phyloP scores from a whole-genome alignment of 2,329 filamentous ascomycete genomes.

The Fusarium sp. region DNA sequence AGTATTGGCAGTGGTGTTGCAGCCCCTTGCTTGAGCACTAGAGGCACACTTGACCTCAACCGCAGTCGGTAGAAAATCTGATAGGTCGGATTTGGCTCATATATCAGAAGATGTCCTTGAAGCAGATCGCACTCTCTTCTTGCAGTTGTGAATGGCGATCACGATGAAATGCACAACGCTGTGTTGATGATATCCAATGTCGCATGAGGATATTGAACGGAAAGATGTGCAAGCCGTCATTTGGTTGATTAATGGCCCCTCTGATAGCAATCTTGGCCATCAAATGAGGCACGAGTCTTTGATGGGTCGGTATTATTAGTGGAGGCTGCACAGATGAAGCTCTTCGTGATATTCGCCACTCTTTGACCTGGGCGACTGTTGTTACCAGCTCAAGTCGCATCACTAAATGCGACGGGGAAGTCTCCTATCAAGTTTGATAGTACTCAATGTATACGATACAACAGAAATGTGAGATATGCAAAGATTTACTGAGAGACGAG shows the following conservation, averaged over 20 bases:
- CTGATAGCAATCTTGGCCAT: neutral
- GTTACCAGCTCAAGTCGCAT: neutral
- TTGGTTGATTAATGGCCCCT: no score
- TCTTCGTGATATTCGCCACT: neutral
- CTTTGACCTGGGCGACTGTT: neutral
- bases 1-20: neutral
- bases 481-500: no score
- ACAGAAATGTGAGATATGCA: neutral
- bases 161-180: neutral
- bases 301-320: neutral
- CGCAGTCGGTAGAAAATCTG: no score
- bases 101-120: no score
- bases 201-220: neutral
- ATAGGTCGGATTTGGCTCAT: neutral
- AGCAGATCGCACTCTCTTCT: no score
- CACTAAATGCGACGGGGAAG: neutral
- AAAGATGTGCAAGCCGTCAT: neutral
- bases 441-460: neutral
- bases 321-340: neutral
- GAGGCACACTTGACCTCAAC: neutral
- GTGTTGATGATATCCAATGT: neutral
- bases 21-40: neutral
- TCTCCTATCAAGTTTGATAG: neutral
- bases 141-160: neutral
- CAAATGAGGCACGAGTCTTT: neutral